phyloP scores from a whole-genome alignment of 768 basidiomycete genomes.

The Cystobasidium tubakii region DNA sequence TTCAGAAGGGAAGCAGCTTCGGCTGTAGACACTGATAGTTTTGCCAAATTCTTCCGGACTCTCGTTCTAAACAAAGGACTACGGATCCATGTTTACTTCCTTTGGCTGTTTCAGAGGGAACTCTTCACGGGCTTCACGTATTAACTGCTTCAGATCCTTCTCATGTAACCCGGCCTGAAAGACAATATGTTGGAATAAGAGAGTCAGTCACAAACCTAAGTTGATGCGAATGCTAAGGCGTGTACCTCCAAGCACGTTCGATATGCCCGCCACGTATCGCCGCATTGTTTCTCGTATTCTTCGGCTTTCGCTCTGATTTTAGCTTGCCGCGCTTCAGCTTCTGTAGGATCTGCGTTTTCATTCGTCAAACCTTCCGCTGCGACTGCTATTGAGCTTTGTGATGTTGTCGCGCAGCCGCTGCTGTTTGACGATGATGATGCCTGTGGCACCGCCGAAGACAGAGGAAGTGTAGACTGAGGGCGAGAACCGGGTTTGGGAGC shows the following conservation, averaged over 20 bases:
- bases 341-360: constrained; percentile 47
- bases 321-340: constrained; percentile 48
- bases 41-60: not conserved
- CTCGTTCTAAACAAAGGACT: not conserved
- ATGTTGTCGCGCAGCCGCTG: not conserved
- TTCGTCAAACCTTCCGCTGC: not conserved
- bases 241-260: constrained; percentile 74
- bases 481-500: constrained; percentile 41
- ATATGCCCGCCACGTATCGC: constrained; percentile 73
- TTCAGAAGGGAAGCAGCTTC: too few relatives aligned
- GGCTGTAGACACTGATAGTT: too few relatives aligned
- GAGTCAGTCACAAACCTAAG: too few relatives aligned
- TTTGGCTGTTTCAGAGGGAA: constrained; percentile 33
- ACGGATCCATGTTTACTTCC: constrained; percentile 27
- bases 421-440: not conserved
- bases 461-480: constrained; percentile 51
- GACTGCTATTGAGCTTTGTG: constrained; percentile 41
- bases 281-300: constrained; percentile 80
- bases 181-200: not conserved
- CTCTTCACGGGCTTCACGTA: constrained; percentile 31
- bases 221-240: not conserved
- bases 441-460: constrained; percentile 41
- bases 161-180: constrained; percentile 15
- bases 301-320: constrained; percentile 71
- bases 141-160: constrained; percentile 26